phyloP scores from a whole-genome alignment of 805 yeast genomes.

The Danielozyma ontarioensis region DNA sequence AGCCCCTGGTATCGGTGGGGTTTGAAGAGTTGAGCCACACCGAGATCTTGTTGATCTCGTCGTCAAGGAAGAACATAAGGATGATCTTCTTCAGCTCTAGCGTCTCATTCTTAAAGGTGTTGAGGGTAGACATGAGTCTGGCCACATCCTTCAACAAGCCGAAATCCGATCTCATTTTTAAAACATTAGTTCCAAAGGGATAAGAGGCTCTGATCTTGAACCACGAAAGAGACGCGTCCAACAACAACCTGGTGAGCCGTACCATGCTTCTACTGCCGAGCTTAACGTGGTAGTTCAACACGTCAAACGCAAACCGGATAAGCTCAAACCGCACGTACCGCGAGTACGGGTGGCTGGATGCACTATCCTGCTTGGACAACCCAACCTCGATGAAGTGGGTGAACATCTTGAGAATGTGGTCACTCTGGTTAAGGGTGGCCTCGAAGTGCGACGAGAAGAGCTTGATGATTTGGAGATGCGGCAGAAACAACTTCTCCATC shows the following conservation, averaged over 20 bases:
- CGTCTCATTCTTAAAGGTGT: constrained; percentile 15
- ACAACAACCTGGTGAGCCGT: constrained; percentile 45
- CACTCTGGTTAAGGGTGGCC: constrained; percentile 69
- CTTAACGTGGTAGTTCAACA: constrained; percentile 51
- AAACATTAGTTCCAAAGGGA: constrained; percentile 81
- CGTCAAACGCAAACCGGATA: constrained; percentile 60
- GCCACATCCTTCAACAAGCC: constrained; percentile 52
- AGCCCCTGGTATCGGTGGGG: constrained; percentile 36
- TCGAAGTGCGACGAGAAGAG: constrained; percentile 75
- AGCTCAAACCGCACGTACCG: constrained; percentile 72
- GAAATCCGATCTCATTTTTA: constrained; percentile 67
- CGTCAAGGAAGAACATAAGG: constrained; percentile 59
- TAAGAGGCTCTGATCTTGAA: constrained; percentile 56
- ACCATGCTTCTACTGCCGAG: constrained; percentile 43
- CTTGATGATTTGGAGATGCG: constrained; percentile 65
- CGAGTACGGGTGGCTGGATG: constrained; percentile 81
- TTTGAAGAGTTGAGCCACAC: constrained; percentile 73
- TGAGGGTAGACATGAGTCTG: constrained; percentile 15
- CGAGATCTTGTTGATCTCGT: constrained; percentile 66
- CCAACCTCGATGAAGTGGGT: constrained; percentile 57
- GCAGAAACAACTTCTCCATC: constrained; percentile 49
- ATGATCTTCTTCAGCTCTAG: constrained; percentile 50
- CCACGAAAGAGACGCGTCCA: constrained; percentile 76
- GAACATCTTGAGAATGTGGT: constrained; percentile 62
- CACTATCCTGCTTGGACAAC: constrained; percentile 44